These are phyloP conservation scores for Venturia aucupariae DNA, from an alignment of 2,329 filamentous ascomycete species.

Conservation along the genomic window DNA sequence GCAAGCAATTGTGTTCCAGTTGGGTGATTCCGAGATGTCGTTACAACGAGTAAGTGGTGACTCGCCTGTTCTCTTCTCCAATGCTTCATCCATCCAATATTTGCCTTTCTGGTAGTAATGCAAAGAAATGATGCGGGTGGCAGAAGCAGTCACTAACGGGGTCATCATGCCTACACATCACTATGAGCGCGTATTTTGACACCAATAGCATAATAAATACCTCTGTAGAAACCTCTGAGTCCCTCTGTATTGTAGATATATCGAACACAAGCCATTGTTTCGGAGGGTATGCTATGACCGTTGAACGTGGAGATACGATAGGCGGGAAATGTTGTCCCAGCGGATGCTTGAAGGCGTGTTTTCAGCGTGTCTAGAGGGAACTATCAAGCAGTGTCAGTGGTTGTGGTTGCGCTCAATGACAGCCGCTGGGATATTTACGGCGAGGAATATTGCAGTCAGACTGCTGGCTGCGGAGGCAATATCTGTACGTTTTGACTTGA, in stretches of 20 bases:
- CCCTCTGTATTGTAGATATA: constrained; percentile 56
- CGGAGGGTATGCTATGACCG: constrained; percentile 53
- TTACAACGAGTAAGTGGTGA: constrained; percentile 68
- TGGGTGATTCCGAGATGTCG: constrained; percentile 60
- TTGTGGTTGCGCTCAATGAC: constrained; percentile 61
- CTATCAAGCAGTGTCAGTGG: constrained; percentile 36
- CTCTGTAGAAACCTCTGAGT: constrained; percentile 42
- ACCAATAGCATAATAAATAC: constrained; percentile 26
- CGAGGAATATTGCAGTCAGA: neutral
- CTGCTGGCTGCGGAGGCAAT: constrained; percentile 57
- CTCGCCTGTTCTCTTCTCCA: constrained; percentile 54
- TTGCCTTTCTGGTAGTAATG: constrained; percentile 73
- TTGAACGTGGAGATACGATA: constrained; percentile 3
- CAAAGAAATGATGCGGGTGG: constrained; percentile 70
- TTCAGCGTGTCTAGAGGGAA: constrained; percentile 14
- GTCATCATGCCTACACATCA: constrained; percentile 55
- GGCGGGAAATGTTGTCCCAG: constrained; percentile 17
- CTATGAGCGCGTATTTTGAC: constrained; percentile 16
- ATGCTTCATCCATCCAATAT: constrained; percentile 61
- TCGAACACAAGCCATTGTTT: constrained; percentile 65
- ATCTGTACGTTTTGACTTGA: constrained; percentile 72
- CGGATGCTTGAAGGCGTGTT: constrained; percentile 17
- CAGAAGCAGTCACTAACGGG: constrained; percentile 68
- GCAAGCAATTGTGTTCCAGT: constrained; percentile 61
- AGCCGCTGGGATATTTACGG: neutral